phyloP scores from a whole-genome alignment of 441 rosid species.

The Euphorbia celastroides region DNA sequence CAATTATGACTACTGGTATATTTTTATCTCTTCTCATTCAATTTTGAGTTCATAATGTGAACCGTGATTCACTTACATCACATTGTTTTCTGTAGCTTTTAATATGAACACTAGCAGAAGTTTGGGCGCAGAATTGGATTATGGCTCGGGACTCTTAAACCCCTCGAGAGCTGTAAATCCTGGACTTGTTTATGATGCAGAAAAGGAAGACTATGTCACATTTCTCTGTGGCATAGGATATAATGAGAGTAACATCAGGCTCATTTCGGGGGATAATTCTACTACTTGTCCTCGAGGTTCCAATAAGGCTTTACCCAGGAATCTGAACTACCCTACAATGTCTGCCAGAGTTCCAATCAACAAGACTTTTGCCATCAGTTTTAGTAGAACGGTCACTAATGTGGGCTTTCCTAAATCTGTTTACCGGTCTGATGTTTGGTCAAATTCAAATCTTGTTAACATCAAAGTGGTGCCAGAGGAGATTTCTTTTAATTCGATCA shows the following conservation, averaged over 20 bases:
- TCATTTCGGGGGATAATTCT: not conserved
- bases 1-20: conserved; percentile 1
- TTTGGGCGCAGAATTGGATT: conserved; percentile 30
- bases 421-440: conserved; percentile 22
- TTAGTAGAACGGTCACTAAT: conserved; percentile 30
- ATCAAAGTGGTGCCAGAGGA: conserved; percentile 29
- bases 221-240: conserved; percentile 30
- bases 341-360: not conserved
- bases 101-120: conserved; percentile 28
- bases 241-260: not conserved
- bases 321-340: not conserved
- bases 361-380: not conserved
- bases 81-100: conserved; percentile 19
- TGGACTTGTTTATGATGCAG: conserved; percentile 39
- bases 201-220: conserved; percentile 28
- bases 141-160: conserved; percentile 43
- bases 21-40: not conserved
- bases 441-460: not conserved
- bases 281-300: not conserved
- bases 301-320: not conserved
- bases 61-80: not conserved
- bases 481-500: conserved; percentile 27
- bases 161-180: conserved; percentile 36
- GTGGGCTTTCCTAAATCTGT: conserved; percentile 38
- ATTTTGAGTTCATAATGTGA: not conserved